Percentiles rank a stretch among this genome's conserved stretches.
These are phyloP conservation scores for Pichia terricola DNA, from an alignment of 1,139 yeast genomes.

Conservation along the genomic window DNA sequence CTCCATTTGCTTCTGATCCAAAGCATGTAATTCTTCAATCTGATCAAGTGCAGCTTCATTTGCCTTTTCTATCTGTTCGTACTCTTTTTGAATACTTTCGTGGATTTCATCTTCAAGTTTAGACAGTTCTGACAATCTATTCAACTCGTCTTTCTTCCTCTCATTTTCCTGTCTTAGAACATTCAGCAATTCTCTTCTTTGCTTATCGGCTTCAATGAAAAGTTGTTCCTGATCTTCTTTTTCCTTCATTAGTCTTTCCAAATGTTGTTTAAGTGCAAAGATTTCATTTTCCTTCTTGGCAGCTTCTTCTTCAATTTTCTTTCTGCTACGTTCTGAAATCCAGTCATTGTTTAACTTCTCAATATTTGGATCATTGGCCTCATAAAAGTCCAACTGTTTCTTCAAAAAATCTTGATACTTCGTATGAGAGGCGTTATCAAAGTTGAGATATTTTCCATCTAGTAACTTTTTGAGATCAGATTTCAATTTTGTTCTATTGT, in stretches of 20 bases:
- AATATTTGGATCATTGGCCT: constrained; percentile 1
- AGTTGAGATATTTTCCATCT: not conserved
- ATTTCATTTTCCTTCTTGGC: constrained; percentile 1
- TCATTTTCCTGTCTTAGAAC: not conserved
- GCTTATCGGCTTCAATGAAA: constrained; percentile 3
- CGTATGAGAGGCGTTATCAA: not conserved
- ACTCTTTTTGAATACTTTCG: not conserved
- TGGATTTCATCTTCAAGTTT: not conserved
- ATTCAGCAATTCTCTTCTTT: constrained; percentile 1
- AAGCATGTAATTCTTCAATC: not conserved
- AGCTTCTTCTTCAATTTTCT: not conserved
- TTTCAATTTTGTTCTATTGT: not conserved
- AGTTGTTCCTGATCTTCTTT: constrained; percentile 3
- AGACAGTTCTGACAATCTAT: not conserved
- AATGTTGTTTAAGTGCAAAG: not conserved
- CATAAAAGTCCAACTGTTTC: constrained; percentile 1
- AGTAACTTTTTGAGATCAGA: not conserved
- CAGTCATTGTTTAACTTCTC: constrained; percentile 3
- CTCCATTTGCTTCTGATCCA: not conserved
- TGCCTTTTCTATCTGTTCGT: constrained; percentile 5
- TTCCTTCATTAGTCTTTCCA: not conserved
- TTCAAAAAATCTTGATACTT: constrained; percentile 4
- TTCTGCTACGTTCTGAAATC: not conserved
- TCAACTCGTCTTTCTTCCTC: not conserved
- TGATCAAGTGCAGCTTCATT: not conserved